These are phyloP conservation scores for Candida sp. DNA, from an alignment of 1,139 yeast genomes.

Conservation along the genomic window DNA sequence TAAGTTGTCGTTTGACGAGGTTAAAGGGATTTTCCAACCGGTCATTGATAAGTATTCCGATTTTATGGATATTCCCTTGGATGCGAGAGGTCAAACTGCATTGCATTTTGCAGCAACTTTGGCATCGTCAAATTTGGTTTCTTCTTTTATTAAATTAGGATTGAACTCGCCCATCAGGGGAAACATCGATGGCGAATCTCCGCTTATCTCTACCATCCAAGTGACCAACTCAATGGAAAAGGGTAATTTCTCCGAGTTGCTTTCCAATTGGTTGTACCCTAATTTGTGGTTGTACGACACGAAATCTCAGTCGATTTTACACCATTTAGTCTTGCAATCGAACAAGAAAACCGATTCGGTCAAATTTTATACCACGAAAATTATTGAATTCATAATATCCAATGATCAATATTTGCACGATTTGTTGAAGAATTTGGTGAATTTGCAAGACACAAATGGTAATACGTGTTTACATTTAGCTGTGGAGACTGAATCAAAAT, in stretches of 20 bases:
- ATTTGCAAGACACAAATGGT: conserved; percentile 73
- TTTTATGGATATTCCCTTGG: conserved; percentile 37
- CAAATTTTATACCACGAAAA: conserved; percentile 71
- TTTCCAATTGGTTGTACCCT: conserved; percentile 36
- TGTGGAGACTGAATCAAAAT: conserved; percentile 79
- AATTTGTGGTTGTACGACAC: conserved; percentile 34
- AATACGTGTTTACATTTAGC: conserved; percentile 90
- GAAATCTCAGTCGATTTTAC: conserved; percentile 33
- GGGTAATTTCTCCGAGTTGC: conserved; percentile 34
- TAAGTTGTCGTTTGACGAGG: conserved; percentile 29
- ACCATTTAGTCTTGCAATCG: conserved; percentile 29
- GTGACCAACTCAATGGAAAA: conserved; percentile 47
- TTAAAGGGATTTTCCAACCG: conserved; percentile 23
- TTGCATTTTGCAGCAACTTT: conserved; percentile 45
- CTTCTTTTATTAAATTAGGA: conserved; percentile 32
- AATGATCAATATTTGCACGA: conserved; percentile 50
- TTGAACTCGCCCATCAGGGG: conserved; percentile 43
- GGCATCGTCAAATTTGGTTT: conserved; percentile 36
- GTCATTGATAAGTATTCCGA: conserved; percentile 10
- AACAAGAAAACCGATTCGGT: conserved; percentile 28
- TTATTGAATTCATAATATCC: conserved; percentile 78
- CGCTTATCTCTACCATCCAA: conserved; percentile 36
- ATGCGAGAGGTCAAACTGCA: conserved; percentile 42
- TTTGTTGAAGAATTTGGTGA: conserved; percentile 64
- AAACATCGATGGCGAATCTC: conserved; percentile 36